Evolutionary conservation across 2,329 filamentous ascomycete genomes (phyloP).

Genomic region (Tolypocladium pustulatum): DNA sequence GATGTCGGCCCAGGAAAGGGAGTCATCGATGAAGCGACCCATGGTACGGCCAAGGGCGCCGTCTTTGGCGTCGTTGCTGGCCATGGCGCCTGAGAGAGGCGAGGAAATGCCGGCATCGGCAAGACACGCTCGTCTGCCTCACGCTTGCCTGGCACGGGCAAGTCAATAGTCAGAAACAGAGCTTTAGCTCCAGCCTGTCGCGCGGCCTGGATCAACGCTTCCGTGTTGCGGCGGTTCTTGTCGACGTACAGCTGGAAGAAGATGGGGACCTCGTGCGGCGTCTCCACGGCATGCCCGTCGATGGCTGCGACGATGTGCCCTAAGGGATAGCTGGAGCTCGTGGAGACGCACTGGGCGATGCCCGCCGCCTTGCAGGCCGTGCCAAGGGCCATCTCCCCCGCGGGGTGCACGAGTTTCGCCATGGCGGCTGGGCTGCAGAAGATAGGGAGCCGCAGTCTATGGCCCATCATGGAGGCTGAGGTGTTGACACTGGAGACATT

Average conservation of each 20-base stretch:
- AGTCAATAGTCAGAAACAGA: conserved; percentile 49
- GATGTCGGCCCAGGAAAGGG: conserved; percentile 53
- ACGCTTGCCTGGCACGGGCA: conserved; percentile 45
- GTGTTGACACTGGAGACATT: conserved; percentile 44
- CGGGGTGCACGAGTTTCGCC: conserved; percentile 50
- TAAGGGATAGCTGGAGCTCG: conserved; percentile 48
- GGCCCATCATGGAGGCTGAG: conserved; percentile 42
- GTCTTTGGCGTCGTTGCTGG: conserved; percentile 42
- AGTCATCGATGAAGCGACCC: conserved; percentile 45
- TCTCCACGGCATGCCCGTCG: not conserved
- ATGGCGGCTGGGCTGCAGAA: conserved; percentile 57
- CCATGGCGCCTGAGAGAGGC: conserved; percentile 39
- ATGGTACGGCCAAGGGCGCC: conserved; percentile 37
- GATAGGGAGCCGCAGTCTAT: conserved; percentile 41
- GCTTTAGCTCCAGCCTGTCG: conserved; percentile 31
- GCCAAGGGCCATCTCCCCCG: conserved; percentile 51
- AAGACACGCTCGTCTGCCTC: conserved; percentile 35
- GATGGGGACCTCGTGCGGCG: conserved; percentile 1
- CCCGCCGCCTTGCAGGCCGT: conserved; percentile 36
- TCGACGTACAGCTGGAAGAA: conserved; percentile 57
- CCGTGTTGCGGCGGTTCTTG: conserved; percentile 40
- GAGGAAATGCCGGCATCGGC: conserved; percentile 26
- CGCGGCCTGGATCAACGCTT: conserved; percentile 35
- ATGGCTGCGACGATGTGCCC: conserved; percentile 33
- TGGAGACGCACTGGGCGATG: conserved; percentile 51